Conservation (phyloP, 805 yeast species). For the Starmera quercuum region DNA sequence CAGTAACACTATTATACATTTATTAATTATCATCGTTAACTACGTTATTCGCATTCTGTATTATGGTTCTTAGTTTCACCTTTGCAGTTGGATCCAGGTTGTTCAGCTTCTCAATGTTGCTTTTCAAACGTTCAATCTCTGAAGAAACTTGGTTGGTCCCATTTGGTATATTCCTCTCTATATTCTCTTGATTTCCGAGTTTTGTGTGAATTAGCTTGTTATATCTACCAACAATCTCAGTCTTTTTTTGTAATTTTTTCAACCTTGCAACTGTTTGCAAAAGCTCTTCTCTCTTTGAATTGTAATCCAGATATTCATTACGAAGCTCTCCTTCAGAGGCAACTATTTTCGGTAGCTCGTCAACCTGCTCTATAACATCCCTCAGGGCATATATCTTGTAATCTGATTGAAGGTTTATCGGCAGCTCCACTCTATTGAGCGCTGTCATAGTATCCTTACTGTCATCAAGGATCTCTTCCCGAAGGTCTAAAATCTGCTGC, state of each 20-base stretch:
- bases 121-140: conserved; percentile 12
- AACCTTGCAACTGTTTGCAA: conserved; percentile 4
- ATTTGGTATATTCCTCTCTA: conserved; percentile 10
- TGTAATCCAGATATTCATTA: conserved; percentile 5
- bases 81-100: conserved; percentile 11
- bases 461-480: conserved; percentile 6
- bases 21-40: too few species aligned
- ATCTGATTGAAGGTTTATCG: conserved; percentile 9
- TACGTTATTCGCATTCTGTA: background rate
- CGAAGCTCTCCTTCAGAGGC: background rate
- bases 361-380: conserved; percentile 11
- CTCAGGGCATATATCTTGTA: conserved; percentile 11
- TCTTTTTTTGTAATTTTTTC: conserved; percentile 5
- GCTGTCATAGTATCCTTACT: conserved; percentile 2
- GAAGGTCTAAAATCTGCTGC: conserved; percentile 13
- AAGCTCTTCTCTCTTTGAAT: conserved; percentile 4
- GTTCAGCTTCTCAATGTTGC: conserved; percentile 11
- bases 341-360: conserved; percentile 11
- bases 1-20: too few species aligned
- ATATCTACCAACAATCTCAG: conserved; percentile 4
- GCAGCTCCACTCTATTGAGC: conserved; percentile 7
- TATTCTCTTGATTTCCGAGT: conserved; percentile 11
- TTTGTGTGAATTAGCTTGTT: conserved; percentile 6
- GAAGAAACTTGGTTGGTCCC: conserved; percentile 9
- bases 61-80: conserved; percentile 3